Base-by-base conservation (phyloP, 345 rosid species). In the Kernera saxatilis region DNA sequence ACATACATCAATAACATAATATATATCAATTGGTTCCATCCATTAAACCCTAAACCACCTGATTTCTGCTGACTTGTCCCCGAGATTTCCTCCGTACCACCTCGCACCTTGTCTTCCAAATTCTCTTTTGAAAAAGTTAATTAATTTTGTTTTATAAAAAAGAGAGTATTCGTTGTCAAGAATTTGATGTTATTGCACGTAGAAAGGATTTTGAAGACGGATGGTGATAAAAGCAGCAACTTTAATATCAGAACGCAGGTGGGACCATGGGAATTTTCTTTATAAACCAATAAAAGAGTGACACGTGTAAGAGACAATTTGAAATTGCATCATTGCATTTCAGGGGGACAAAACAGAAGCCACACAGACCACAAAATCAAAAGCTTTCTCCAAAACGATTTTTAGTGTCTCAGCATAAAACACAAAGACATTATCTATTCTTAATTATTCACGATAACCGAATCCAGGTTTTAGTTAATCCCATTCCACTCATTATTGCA, bases 261-360 rank as follows among this genome's bases (percentile, higher is more conserved):
- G 67, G 77, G 46, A 7, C 27, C 54, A 10, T 5, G 19, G 30
- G 59, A 57, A 57, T 19, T 40, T 50, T 18, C 13, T 49, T 13
- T 40, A 5, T 11, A 5, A 29, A 66, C 72, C 67, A 74, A 73
- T 48, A 21, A 37, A 9, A 26, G 21, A 27, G 21, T 19, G 44
- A 50, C 72, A 66, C 36, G 77, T 56, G 5, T n/a, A 32, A 29
- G 72, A 46, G 77, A 73, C 77, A 66, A 49, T 37, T 56, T 30
- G 17, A 13, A 64, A 57, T 7, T 49, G 39, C 55, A 56, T 65
- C 72, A 74, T 73, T 73, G 66, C 72, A 65, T 27, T 27, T 12
- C 44, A 66, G 51, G 61, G 67, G 51, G 77, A 65, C 77, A 73
- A 65, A 57, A 57, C 45, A 66, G 72, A 73, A 66, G 72, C 41